A percentile compares a stretch with the other conserved stretches of the same genome.
These are phyloP conservation scores for Reticulascus tulasneorum DNA, from an alignment of 2,329 filamentous ascomycete genomes.

Conservation along the genomic window DNA sequence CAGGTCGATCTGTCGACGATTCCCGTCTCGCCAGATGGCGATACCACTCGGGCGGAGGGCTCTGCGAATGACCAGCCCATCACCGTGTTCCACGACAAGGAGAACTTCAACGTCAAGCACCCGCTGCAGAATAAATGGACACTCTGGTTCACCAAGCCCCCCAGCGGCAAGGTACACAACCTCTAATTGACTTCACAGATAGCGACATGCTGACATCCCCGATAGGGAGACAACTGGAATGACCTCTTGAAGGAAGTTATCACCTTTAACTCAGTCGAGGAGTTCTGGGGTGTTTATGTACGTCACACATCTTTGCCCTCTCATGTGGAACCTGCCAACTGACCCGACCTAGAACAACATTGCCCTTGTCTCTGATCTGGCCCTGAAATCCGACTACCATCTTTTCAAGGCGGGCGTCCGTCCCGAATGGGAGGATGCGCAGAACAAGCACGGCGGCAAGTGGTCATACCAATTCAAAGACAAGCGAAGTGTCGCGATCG, in stretches of 20 bases:
- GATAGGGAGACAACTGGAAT: constrained; percentile 96
- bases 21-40: constrained; percentile 61
- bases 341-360: constrained; percentile 82
- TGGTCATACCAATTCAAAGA: constrained; percentile 99
- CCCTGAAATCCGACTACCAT: constrained; percentile 98
- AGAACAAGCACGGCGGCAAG: constrained; percentile 99
- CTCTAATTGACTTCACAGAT: constrained; percentile 16
- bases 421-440: constrained; percentile 95
- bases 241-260: constrained; percentile 98
- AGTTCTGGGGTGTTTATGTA: constrained; percentile 99
- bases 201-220: constrained; percentile 16
- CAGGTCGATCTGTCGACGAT: constrained; percentile 67
- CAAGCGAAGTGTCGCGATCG: constrained; percentile 85
- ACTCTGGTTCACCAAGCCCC: constrained; percentile 98
- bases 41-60: constrained; percentile 44
- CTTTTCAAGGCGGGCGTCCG: constrained; percentile 97
- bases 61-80: constrained; percentile 60
- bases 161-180: constrained; percentile 90
- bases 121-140: constrained; percentile 97
- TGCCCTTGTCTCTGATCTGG: constrained; percentile 88
- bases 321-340: constrained; percentile 14
- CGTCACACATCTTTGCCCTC: constrained; percentile 30
- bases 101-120: constrained; percentile 99
- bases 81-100: constrained; percentile 96
- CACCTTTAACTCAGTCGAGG: constrained; percentile 96